Conservation (phyloP, 164 flowering plant species). For the Saururus chinensis region DNA sequence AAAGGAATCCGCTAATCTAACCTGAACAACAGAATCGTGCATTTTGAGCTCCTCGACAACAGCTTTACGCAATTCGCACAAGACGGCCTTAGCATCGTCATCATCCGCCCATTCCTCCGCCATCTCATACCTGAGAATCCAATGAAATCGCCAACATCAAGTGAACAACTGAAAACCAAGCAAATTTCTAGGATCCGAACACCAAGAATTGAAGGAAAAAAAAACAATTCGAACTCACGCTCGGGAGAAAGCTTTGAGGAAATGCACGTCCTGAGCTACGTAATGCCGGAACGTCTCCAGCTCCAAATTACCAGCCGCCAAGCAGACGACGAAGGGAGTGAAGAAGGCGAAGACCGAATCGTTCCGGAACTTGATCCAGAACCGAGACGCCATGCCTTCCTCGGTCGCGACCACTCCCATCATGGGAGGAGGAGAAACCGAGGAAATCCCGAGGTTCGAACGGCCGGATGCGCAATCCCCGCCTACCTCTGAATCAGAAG, state of each 20-base stretch:
- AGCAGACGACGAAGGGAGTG: slow-evolving; percentile 56
- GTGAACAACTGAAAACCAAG: not conserved
- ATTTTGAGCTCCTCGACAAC: slow-evolving; percentile 61
- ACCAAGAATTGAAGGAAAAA: not conserved
- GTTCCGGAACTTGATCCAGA: slow-evolving; percentile 58
- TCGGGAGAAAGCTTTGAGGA: slow-evolving; percentile 63
- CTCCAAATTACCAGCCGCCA: slow-evolving; percentile 65
- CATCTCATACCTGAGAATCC: slow-evolving; percentile 45
- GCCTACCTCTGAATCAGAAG: not conserved
- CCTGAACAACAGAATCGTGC: slow-evolving; percentile 69
- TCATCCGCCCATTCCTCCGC: slow-evolving; percentile 94
- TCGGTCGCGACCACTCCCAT: slow-evolving; percentile 17
- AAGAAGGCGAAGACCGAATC: slow-evolving; percentile 55
- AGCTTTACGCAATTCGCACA: slow-evolving; percentile 50
- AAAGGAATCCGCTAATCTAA: slow-evolving; percentile 9
- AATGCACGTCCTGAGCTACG: slow-evolving; percentile 68
- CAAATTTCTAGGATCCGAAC: not conserved
- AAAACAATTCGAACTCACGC: slow-evolving; percentile 43
- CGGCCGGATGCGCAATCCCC: not conserved
- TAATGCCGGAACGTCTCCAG: slow-evolving; percentile 58
- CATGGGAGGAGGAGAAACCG: not conserved
- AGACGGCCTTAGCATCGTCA: slow-evolving; percentile 70
- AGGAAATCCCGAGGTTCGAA: not conserved
- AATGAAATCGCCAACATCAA: not conserved
- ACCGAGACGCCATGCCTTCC: slow-evolving; percentile 38